These are phyloP conservation scores for Arbutus unedo DNA, from an alignment of 148 eudicot genomes.

Conservation along the genomic window DNA sequence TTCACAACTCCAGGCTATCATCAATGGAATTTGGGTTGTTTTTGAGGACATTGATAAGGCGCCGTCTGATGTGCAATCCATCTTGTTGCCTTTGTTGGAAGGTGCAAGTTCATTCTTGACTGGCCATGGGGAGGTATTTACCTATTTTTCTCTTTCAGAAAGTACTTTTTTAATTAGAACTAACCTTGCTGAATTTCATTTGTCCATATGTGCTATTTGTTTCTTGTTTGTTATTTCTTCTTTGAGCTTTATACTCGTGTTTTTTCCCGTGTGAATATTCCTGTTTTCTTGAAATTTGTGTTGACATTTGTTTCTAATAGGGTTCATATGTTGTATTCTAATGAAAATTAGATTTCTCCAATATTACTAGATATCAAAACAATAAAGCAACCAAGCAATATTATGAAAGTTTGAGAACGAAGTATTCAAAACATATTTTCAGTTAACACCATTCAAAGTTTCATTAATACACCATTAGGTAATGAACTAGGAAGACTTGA, in stretches of 20 bases:
- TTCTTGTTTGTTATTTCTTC: background rate
- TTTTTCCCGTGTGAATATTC: background rate
- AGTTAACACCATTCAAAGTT: background rate
- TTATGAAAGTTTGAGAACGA: background rate
- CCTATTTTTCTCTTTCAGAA: background rate
- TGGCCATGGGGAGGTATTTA: conserved; percentile 88
- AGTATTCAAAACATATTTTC: background rate
- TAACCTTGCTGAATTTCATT: background rate
- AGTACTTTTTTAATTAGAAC: background rate
- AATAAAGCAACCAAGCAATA: background rate
- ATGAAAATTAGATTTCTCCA: background rate
- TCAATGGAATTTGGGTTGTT: conserved; percentile 87
- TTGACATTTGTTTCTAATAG: background rate
- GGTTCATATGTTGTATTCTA: background rate
- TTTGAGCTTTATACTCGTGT: background rate
- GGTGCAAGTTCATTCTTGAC: conserved; percentile 70
- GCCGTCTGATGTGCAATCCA: conserved; percentile 82
- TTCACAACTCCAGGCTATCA: conserved; percentile 63
- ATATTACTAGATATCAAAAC: background rate
- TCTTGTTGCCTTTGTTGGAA: conserved; percentile 86
- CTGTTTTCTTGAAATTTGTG: background rate
- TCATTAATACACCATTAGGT: background rate
- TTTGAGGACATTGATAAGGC: conserved; percentile 96
- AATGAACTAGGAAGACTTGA: background rate
- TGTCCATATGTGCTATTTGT: background rate